These are phyloP conservation scores for Pedinophyceae sp. DNA, from an alignment of 139 green algal genomes.

Conservation along the genomic window DNA sequence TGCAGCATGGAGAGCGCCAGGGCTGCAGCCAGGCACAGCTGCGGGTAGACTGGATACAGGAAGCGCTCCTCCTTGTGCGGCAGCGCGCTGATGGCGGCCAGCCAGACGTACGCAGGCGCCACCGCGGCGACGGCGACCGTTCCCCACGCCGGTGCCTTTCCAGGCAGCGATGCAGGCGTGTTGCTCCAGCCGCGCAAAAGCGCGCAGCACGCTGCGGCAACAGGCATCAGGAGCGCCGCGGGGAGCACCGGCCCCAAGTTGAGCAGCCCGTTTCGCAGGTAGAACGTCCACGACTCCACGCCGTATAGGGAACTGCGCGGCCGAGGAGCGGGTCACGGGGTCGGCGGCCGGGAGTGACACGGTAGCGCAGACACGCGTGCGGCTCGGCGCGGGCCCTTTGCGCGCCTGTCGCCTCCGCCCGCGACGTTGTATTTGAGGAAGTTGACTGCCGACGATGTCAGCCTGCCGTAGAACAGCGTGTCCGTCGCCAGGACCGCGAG, in stretches of 20 bases:
- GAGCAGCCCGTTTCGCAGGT: slow-evolving; percentile 53
- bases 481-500: slow-evolving; percentile 11
- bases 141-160: too few relatives aligned
- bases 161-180: too few relatives aligned
- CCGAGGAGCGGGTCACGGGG: too few relatives aligned
- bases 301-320: slow-evolving; percentile 65
- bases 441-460: slow-evolving; percentile 50
- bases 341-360: too few relatives aligned
- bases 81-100: slow-evolving; percentile 39
- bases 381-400: too few relatives aligned
- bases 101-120: slow-evolving; percentile 45
- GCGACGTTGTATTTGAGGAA: slow-evolving; percentile 57
- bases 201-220: too few relatives aligned
- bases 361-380: too few relatives aligned
- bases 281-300: slow-evolving; percentile 45
- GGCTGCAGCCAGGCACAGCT: slow-evolving; percentile 44
- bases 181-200: too few relatives aligned
- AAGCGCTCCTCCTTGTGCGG: slow-evolving; percentile 78
- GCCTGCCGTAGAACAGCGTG: slow-evolving; percentile 25
- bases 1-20: slow-evolving; percentile 10
- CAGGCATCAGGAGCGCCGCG: too few relatives aligned
- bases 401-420: slow-evolving; percentile 44
- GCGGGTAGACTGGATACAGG: slow-evolving; percentile 53
- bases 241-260: not conserved
- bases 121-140: slow-evolving; percentile 11